Base-by-base conservation (phyloP, 176 grass and related monocot genomes). In the Lolium rigidum region DNA sequence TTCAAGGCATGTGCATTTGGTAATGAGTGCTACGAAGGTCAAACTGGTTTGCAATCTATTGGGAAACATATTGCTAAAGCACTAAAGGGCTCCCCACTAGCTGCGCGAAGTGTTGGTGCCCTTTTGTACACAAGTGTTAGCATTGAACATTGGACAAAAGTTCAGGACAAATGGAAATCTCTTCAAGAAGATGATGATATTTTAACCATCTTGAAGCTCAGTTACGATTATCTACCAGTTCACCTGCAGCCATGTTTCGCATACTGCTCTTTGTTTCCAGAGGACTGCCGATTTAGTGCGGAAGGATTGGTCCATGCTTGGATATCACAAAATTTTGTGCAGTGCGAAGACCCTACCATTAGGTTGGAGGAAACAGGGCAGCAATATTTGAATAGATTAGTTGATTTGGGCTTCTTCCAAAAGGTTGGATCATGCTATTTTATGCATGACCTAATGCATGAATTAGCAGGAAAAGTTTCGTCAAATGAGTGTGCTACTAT, bases 251-350 rank as follows among this genome's bases (percentile, higher is more conserved):
- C 0, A 0, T 90, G 91, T 76, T 88, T 88, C 63, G 52, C 69
- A 0, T 90, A 87, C 26, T 87, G 84, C 44, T 66, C 77, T 39
- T 37, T 87, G 9, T 93, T 50, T 60, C 81, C 81, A 7, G 51
- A 89, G 35, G 88, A 79, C 72, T 6, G 73, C 12, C 1, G 0
- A 1, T 93, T 87, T 74, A 8, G 22, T 44, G 43, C 9, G 9
- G 4, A 15, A 46, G 5, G 21, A 1, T 65, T 89, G 78, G 31
- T 92, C n/a, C 3, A 31, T 37, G 39, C 75, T 12, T 94, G 92
- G 92, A 90, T 92, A n/a, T 70, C 90, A 52, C 87, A 90, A 69
- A 80, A 83, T 47, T 90, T 82, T 74, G 73, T 95, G 20, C 20
- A 76, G 6, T 41, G 6, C 4, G 0, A 59, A 70, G 14, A 49